Base-by-base conservation (phyloP, 2,329 filamentous ascomycete species). In the Penicillium sclerotiorum region DNA sequence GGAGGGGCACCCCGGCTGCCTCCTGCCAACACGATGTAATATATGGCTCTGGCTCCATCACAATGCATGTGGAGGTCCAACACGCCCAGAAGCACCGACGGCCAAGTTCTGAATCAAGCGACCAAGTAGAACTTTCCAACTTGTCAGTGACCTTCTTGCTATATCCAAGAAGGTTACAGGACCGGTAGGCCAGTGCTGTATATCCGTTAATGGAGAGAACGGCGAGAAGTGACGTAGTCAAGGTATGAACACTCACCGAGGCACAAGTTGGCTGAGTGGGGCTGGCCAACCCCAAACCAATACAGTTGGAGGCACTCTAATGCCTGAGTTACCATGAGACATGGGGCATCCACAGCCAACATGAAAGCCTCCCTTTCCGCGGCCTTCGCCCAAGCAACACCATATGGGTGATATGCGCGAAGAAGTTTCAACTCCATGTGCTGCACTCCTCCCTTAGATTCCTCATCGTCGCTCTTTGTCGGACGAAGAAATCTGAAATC, bases 21-120 rank as follows among this genome's bases (percentile, higher is more conserved):
- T 46, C 44, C n/a, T 46, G 2, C 44, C 44, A 46, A 8, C n/a
- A 17, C 21, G 44, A 9, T 23, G 9, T 32, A 17, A 46, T 32
- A 15, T 38, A 46, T 38, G 44, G 22, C 17, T 46, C 44, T 22
- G 44, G 44, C 27, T 46, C 44, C 44, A 46, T 46, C 4, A 38
- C 25, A 30, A 46, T 46, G 30, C 44, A 46, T 28, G 44, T 46
- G 12, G 44, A 46, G 18, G 18, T 39, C 44, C 44, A 46, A 33
- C 44, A 46, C 20, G 44, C 32, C 44, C 44, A 46, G 23, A 46
- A 46, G 23, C 32, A 46, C 22, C 44, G 44, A 4, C 44, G 33
- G 2, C 18, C 23, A 12, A 46, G 35, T 20, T 46, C 44, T 9
- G 35, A 30, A n/a, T 46, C 35, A 4, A 46, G 15, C n/a, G 43